These are phyloP conservation scores for Saposhnikovia divaricata DNA, from an alignment of 129 eudicot genomes.

Conservation along the genomic window DNA sequence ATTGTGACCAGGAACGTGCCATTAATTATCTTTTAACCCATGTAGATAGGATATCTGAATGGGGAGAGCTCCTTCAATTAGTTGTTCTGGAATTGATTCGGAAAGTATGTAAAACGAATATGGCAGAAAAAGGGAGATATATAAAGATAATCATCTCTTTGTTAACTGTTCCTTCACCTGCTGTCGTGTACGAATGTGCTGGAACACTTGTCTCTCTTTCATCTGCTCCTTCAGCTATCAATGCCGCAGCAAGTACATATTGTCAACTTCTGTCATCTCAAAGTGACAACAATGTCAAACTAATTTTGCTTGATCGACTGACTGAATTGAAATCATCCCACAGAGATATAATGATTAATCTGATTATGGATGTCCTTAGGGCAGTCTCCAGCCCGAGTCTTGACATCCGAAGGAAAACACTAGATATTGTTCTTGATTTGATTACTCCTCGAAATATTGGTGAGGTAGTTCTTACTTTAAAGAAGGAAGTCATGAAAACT, in stretches of 20 bases:
- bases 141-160: conserved; percentile 79
- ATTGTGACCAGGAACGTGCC: conserved; percentile 89
- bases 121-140: conserved; percentile 80
- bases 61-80: conserved; percentile 93
- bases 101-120: conserved; percentile 89
- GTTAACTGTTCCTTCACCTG: conserved; percentile 79
- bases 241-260: conserved; percentile 91
- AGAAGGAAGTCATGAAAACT: conserved; percentile 92
- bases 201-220: conserved; percentile 89
- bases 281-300: conserved; percentile 94
- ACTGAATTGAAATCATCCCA: conserved; percentile 75
- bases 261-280: conserved; percentile 88
- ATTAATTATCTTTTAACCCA: conserved; percentile 72
- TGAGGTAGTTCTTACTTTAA: conserved; percentile 79
- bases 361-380: conserved; percentile 95
- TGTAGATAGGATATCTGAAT: conserved; percentile 73
- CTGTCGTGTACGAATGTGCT: conserved; percentile 93
- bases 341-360: conserved; percentile 78
- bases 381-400: conserved; percentile 97
- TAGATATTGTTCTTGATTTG: conserved; percentile 82
- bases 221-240: conserved; percentile 91
- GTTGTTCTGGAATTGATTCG: conserved; percentile 88
- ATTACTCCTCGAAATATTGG: conserved; percentile 83
- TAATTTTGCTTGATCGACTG: conserved; percentile 87
- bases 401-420: conserved; percentile 80